Evolutionary conservation across 768 basidiomycete genomes (phyloP).

Genomic region (Crassisporium funariophilum): DNA sequence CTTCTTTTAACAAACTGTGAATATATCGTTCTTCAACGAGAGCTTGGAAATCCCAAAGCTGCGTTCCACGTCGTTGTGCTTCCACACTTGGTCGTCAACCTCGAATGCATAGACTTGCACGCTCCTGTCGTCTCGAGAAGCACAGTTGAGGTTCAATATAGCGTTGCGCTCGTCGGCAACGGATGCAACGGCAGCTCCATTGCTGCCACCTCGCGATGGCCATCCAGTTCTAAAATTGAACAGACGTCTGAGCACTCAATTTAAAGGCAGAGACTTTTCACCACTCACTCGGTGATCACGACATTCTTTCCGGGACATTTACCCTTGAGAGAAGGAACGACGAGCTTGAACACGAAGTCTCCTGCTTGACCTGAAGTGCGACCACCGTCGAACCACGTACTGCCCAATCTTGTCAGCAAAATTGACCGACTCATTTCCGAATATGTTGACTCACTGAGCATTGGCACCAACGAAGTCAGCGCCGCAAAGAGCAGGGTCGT

Average conservation of each 20-base stretch:
- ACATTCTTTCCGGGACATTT: conserved; percentile 41
- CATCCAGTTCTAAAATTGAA: conserved; percentile 46
- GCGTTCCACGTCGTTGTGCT: conserved; percentile 37
- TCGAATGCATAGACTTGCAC: conserved; percentile 44
- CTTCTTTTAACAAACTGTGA: too few relatives aligned
- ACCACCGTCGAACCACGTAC: conserved; percentile 41
- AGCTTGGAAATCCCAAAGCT: conserved; percentile 48
- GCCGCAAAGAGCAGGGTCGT: conserved; percentile 33
- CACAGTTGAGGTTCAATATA: conserved; percentile 39
- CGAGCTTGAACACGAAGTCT: conserved; percentile 40
- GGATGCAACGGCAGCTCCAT: conserved; percentile 34
- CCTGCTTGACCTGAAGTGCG: conserved; percentile 34
- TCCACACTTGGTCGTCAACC: conserved; percentile 44
- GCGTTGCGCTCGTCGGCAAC: conserved; percentile 35
- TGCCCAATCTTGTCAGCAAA: conserved; percentile 8
- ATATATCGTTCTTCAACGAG: too few relatives aligned
- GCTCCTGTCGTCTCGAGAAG: conserved; percentile 33
- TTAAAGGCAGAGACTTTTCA: too few relatives aligned
- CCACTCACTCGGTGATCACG: conserved; percentile 41
- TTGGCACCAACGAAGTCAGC: conserved; percentile 43
- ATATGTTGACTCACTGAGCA: conserved; percentile 31
- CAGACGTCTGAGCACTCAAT: too few relatives aligned
- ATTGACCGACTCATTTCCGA: neutral
- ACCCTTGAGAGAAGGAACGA: conserved; percentile 34
- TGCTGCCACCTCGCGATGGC: conserved; percentile 38